Conservation (phyloP, 345 rosid genomes). For the Boechera stricta region DNA sequence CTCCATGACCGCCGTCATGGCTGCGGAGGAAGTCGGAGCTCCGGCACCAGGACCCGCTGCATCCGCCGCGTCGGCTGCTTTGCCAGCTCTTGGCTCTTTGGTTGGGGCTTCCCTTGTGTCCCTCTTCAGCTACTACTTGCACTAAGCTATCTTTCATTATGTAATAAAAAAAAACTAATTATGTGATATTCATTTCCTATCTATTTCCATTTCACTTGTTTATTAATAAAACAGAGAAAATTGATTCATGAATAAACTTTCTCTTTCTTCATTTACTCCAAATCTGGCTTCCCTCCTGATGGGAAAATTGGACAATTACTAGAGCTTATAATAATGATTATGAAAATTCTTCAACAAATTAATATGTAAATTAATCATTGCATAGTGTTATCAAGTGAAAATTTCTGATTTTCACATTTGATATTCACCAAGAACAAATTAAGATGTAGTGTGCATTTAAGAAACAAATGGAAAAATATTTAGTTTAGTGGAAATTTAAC, state of each 20-base stretch:
- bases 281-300: not conserved
- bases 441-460: not conserved
- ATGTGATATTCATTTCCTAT: slow-evolving; percentile 39
- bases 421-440: slow-evolving; percentile 5
- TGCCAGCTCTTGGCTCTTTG: slow-evolving; percentile 59
- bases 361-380: not conserved
- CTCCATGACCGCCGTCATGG: slow-evolving; percentile 58
- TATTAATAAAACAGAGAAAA: slow-evolving; percentile 41
- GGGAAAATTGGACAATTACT: not conserved
- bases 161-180: slow-evolving; percentile 18
- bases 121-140: slow-evolving; percentile 47
- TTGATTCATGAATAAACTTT: slow-evolving; percentile 26
- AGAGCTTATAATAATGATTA: not conserved
- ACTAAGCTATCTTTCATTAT: slow-evolving; percentile 42
- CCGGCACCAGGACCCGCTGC: slow-evolving; percentile 49
- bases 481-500: not conserved
- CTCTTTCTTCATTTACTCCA: slow-evolving; percentile 13
- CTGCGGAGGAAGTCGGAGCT: slow-evolving; percentile 48
- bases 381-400: not conserved
- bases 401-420: not conserved
- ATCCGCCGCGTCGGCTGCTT: slow-evolving; percentile 39
- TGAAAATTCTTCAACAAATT: not conserved
- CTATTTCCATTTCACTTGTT: slow-evolving; percentile 34
- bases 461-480: not conserved
- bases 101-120: slow-evolving; percentile 51